These are phyloP conservation scores for Emmonsiellopsis sp. DNA, from an alignment of 2,329 filamentous ascomycete genomes.

Conservation along the genomic window DNA sequence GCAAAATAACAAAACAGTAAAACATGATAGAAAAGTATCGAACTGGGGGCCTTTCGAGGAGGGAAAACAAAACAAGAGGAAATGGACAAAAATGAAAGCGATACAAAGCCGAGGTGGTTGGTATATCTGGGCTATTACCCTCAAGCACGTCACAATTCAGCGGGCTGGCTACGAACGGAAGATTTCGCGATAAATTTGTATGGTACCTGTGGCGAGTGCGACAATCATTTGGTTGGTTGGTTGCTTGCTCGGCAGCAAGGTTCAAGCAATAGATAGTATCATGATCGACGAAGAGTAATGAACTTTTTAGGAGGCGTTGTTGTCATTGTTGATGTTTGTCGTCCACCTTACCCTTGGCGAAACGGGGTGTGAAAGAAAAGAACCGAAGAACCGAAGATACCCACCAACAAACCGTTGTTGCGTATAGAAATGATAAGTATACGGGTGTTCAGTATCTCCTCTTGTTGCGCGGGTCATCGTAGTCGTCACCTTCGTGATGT, in stretches of 20 bases:
- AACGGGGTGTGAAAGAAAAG: slow-evolving; percentile 15
- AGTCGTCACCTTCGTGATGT: slow-evolving; percentile 66
- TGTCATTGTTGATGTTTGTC: not conserved
- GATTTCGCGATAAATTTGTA: not conserved
- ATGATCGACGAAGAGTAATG: not conserved
- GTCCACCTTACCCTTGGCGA: slow-evolving; percentile 28
- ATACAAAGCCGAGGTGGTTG: not conserved
- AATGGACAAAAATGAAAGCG: not conserved
- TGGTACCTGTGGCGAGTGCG: not conserved
- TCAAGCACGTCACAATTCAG: not conserved
- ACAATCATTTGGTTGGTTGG: not conserved
- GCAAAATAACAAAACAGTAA: slow-evolving; percentile 24
- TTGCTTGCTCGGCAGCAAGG: not conserved
- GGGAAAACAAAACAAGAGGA: not conserved
- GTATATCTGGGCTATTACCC: too few relatives aligned
- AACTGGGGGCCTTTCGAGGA: not conserved
- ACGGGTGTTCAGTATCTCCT: slow-evolving; percentile 45
- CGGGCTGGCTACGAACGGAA: not conserved
- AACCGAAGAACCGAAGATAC: slow-evolving; percentile 29
- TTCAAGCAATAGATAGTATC: not conserved
- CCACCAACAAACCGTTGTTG: slow-evolving; percentile 33
- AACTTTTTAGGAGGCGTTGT: not conserved
- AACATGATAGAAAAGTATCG: not conserved
- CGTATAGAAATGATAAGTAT: slow-evolving; percentile 11
- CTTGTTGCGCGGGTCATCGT: slow-evolving; percentile 63